These are phyloP conservation scores for Podaxis sp. DNA, from an alignment of 768 basidiomycete genomes.

Conservation along the genomic window DNA sequence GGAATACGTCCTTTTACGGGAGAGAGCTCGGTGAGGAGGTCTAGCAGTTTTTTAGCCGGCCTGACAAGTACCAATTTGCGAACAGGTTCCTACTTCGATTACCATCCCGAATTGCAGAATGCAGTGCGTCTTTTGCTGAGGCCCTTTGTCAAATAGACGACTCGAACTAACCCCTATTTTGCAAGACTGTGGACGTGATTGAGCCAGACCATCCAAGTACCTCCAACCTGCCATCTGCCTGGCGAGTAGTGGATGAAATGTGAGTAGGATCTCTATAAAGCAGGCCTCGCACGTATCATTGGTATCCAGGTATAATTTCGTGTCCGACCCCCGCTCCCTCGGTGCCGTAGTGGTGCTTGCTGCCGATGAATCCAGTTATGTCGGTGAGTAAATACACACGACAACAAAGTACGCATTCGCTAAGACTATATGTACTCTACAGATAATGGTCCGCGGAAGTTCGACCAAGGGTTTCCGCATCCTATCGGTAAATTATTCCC, in stretches of 20 bases:
- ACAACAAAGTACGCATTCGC: neutral
- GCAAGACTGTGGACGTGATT: constrained; percentile 57
- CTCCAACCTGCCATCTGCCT: constrained; percentile 45
- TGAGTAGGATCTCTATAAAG: constrained; percentile 26
- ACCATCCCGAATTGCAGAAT: constrained; percentile 63
- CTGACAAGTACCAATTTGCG: neutral
- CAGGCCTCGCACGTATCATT: neutral
- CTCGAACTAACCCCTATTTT: neutral
- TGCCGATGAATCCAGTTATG: constrained; percentile 65
- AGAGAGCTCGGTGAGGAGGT: constrained; percentile 48
- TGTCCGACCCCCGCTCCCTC: constrained; percentile 62
- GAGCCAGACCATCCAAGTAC: constrained; percentile 63
- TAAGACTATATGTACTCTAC: neutral
- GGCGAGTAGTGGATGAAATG: constrained; percentile 62
- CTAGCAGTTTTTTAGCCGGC: neutral
- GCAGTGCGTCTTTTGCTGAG: constrained; percentile 44
- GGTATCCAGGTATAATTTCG: constrained; percentile 60
- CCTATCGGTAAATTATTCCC: constrained; percentile 55
- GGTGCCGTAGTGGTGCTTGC: constrained; percentile 63
- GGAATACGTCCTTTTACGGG: constrained; percentile 55
- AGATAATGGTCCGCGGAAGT: constrained; percentile 50
- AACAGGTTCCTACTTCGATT: constrained; percentile 66
- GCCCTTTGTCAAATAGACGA: neutral
- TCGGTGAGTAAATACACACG: constrained; percentile 33
- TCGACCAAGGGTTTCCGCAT: constrained; percentile 71